These are phyloP conservation scores for Tinospora cordifolia DNA, from an alignment of 164 flowering plant species.

Conservation along the genomic window DNA sequence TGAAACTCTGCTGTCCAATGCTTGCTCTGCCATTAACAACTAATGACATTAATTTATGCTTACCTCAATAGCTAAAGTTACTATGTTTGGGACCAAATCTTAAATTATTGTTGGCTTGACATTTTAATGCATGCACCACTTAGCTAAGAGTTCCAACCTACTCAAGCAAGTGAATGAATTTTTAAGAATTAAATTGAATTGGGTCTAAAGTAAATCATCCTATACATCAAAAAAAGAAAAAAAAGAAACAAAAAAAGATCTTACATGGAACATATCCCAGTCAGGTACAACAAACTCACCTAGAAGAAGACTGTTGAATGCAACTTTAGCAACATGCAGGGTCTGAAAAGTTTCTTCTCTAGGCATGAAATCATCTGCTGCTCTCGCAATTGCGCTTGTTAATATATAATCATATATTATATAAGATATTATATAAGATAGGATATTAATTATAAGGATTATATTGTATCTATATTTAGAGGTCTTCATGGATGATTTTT, in stretches of 20 bases:
- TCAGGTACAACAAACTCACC: constrained; percentile 78
- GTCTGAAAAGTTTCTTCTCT: constrained; percentile 60
- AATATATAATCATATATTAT: too few relatives aligned
- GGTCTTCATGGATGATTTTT: too few relatives aligned
- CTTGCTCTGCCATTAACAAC: constrained; percentile 38
- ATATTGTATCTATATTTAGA: too few relatives aligned
- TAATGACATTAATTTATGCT: background rate
- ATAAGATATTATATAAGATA: too few relatives aligned
- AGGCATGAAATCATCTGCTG: constrained; percentile 87
- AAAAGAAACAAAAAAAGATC: constrained; percentile 3
- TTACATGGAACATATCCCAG: constrained; percentile 86
- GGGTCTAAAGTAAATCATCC: too few relatives aligned
- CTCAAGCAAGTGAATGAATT: background rate
- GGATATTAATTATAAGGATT: too few relatives aligned
- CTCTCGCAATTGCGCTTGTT: constrained; percentile 62
- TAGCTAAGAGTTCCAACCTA: background rate
- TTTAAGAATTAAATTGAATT: too few relatives aligned
- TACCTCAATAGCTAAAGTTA: background rate
- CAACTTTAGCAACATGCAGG: constrained; percentile 57
- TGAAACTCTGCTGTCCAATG: constrained; percentile 57
- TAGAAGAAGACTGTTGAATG: constrained; percentile 66
- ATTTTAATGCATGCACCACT: background rate
- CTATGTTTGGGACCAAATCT: background rate
- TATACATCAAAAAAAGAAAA: too few relatives aligned
- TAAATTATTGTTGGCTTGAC: background rate